Evolutionary conservation across 192 early-diverging fungal genomes (phyloP), one percentile per base, ranked within the genome.

Genomic region (Umbelopsis vinacea): DNA sequence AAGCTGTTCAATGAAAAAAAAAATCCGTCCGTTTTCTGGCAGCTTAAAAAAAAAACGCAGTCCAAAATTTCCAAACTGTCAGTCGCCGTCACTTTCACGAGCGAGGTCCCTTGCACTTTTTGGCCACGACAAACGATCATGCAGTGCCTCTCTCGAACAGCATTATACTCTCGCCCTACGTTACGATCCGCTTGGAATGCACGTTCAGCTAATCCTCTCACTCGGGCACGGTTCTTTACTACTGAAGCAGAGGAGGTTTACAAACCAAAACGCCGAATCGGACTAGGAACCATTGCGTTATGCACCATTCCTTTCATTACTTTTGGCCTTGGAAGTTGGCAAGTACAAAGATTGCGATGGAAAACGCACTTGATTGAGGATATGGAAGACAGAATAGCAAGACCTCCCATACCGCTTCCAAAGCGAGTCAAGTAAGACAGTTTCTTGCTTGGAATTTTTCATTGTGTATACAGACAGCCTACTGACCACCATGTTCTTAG

Each of bases 331-430:
- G 94, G 94, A 4, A 89, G 89, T 10, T 95, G 95, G 96, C 96
- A 97, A 78, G 86, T 92, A 2, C 89, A 95, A 71, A 85, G 96
- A 21, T 83, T 97, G 52, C 87, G 88, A 50, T 97, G 94, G 94
- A 97, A 97, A 83, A 82, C 91, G 10, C 83, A 87, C 24, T 82
- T 96, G 52, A 95, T 97, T 53, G 88, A 94, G 46, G 82, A 86
- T 40, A 82, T 89, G 67, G 90, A 94, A 70, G 81, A 86, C 15
- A 68, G 84, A 21, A 80, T 92, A 76, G 71, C 69, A 7, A 81
- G 86, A 52, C 83, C 84, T 6, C 85, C 92, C 2, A 85, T 94
- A 38, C 87, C 89, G 14, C 76, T 96, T 57, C 92, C 92, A 21
- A 77, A 86, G 46, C 87, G 83, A 54, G 84, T 92, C 68, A 90